Conservation (phyloP, 352 stramenopile genomes). For the Pythium brassicae region DNA sequence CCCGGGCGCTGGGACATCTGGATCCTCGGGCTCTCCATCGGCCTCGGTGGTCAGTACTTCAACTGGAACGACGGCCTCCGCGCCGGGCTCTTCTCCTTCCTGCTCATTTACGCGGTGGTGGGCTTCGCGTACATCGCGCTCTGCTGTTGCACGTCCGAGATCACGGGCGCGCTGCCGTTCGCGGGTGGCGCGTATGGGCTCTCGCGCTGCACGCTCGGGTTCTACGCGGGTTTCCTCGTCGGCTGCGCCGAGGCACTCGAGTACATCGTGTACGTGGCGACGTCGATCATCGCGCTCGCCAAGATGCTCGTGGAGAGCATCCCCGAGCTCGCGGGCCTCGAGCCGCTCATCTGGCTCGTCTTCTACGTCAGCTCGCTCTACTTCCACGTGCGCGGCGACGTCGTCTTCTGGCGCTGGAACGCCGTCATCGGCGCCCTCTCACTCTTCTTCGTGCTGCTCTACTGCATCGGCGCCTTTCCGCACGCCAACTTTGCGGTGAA, state of each 20-base stretch:
- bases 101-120: constrained; percentile 21
- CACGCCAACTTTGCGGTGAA: constrained; percentile 18
- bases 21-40: constrained; percentile 29
- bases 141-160: constrained; percentile 25
- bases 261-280: constrained; percentile 31
- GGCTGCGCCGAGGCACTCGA: constrained; percentile 28
- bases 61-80: constrained; percentile 29
- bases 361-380: constrained; percentile 19
- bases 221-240: constrained; percentile 28
- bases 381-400: constrained; percentile 19
- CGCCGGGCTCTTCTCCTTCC: constrained; percentile 18
- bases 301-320: constrained; percentile 20
- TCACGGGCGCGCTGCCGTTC: constrained; percentile 27
- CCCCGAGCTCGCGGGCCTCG: constrained; percentile 7
- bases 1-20: constrained; percentile 80
- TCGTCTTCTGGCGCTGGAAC: constrained; percentile 32
- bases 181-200: constrained; percentile 30
- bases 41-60: constrained; percentile 32
- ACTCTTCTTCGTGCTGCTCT: constrained; percentile 25
- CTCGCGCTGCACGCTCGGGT: constrained; percentile 27
- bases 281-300: constrained; percentile 17
- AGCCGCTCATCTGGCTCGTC: constrained; percentile 20
- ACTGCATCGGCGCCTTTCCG: constrained; percentile 23
- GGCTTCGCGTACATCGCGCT: constrained; percentile 24
- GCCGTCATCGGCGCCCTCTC: constrained; percentile 22